Base-by-base conservation (phyloP, 73 alveolate genomes). In the Symbiodinium natans region DNA sequence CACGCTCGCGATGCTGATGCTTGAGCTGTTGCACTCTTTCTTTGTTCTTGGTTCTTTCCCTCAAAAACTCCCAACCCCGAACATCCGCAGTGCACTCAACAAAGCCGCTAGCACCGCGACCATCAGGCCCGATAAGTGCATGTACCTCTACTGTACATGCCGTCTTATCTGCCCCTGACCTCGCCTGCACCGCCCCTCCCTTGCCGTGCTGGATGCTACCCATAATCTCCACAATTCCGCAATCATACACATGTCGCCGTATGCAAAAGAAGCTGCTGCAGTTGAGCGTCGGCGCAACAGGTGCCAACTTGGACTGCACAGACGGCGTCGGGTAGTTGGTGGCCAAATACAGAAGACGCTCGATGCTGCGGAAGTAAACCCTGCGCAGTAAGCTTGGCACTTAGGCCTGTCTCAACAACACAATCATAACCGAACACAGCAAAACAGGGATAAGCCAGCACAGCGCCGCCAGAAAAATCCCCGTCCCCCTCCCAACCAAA, bases 291-390 rank as follows among this genome's bases (percentile, higher is more conserved):
- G 93, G 93, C 83, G 46, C 54, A 54, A 86, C 83, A 36, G 48
- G 38, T 43, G 68, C 68, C 82, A 86, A 52, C 59, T 54, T 46
- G n/a, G 82, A 52, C 36, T 52, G 82, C 29, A 54, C 41, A 6
- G 54, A 41, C 56, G 93, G 93, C 11, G 93, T 40, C n/a, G 93
- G 93, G 39, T 29, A 86, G 93, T 86, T 86, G 80, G 68, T 86
- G 82, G 93, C 82, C 93, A 86, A 54, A 83, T 34, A 86, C 59
- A 86, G 59, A 39, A 86, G 33, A 40, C 93, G 93, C 33, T 86
- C 93, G 54, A 86, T 52, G 93, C 59, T 34, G 54, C 93, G 82
- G 83, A 86, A 86, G 93, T 86, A 86, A 54, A 86, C 54, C 93
- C 93, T 86, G 25, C 5, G 73, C 23, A 17, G 17, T 17, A 10